These are phyloP conservation scores for Monosporascus ibericus DNA, from an alignment of 2,329 filamentous ascomycete genomes.

Conservation along the genomic window DNA sequence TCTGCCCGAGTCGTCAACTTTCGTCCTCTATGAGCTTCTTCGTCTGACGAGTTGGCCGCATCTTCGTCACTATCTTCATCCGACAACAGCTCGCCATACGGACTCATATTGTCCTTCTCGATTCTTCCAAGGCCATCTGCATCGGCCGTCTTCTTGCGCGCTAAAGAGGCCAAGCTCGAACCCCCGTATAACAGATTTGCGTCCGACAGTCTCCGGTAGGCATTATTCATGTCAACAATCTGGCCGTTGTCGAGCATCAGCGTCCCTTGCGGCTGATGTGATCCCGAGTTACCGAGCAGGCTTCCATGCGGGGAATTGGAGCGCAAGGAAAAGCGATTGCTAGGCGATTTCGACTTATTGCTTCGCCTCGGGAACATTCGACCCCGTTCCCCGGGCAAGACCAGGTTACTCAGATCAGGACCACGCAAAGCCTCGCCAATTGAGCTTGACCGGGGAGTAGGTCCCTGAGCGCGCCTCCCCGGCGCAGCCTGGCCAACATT, in stretches of 20 bases:
- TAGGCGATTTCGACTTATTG: constrained; percentile 49
- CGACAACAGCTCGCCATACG: constrained; percentile 58
- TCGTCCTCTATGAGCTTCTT: constrained; percentile 58
- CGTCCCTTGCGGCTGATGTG: constrained; percentile 27
- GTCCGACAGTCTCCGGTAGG: constrained; percentile 67
- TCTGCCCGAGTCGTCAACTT: constrained; percentile 47
- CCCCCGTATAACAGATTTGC: constrained; percentile 60
- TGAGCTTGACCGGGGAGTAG: constrained; percentile 27
- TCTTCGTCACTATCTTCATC: constrained; percentile 66
- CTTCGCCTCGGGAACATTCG: constrained; percentile 33
- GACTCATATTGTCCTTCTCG: constrained; percentile 60
- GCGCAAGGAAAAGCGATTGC: constrained; percentile 41
- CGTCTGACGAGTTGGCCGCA: constrained; percentile 49
- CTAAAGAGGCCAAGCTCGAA: constrained; percentile 56
- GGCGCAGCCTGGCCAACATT: constrained; percentile 42
- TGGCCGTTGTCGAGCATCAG: constrained; percentile 55
- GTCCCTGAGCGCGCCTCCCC: constrained; percentile 29
- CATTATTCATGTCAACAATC: constrained; percentile 60
- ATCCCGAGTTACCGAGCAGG: constrained; percentile 29
- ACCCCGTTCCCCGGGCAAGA: constrained; percentile 41
- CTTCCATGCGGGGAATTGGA: constrained; percentile 40
- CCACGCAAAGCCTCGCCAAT: constrained; percentile 51
- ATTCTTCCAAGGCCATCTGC: constrained; percentile 46
- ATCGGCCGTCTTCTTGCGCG: constrained; percentile 46
- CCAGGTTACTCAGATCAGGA: constrained; percentile 42